phyloP scores from a whole-genome alignment of 2,329 filamentous ascomycete species.

The Gyromitra esculenta region DNA sequence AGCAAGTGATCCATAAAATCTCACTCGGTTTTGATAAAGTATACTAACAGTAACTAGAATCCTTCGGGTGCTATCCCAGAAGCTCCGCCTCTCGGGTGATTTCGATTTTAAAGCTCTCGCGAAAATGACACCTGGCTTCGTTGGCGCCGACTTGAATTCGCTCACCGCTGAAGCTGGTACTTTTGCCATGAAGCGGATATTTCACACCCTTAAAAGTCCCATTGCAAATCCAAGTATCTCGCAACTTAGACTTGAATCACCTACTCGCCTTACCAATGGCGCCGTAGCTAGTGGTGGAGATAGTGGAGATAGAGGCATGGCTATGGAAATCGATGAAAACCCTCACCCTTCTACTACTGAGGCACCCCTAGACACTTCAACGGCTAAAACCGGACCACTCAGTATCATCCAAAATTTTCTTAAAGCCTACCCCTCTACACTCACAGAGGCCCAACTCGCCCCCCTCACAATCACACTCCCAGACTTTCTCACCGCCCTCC shows the following conservation, averaged over 20 bases:
- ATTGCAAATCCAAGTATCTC: conserved; percentile 6
- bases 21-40: conserved; percentile 23
- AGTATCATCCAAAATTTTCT: conserved; percentile 54
- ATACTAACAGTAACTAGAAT: conserved; percentile 64
- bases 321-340: conserved; percentile 41
- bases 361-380: conserved; percentile 57
- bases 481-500: conserved; percentile 78
- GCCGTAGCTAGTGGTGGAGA: conserved; percentile 11
- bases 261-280: neutral
- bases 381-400: conserved; percentile 46
- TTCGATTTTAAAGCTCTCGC: conserved; percentile 80
- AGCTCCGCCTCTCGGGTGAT: conserved; percentile 71
- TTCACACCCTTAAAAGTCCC: conserved; percentile 65
- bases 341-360: conserved; percentile 54
- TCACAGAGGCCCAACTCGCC: conserved; percentile 54
- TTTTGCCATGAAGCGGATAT: conserved; percentile 71
- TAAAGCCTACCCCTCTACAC: conserved; percentile 50
- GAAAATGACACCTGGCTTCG: conserved; percentile 88
- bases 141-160: conserved; percentile 86
- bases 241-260: conserved; percentile 5
- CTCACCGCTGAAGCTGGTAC: conserved; percentile 73
- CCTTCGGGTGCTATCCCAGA: conserved; percentile 74
- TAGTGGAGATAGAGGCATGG: neutral
- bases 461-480: conserved; percentile 68
- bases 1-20: conserved; percentile 58